Evolutionary conservation across 2,329 filamentous ascomycete genomes (phyloP).

Genomic region (Aspergillus jensenii): DNA sequence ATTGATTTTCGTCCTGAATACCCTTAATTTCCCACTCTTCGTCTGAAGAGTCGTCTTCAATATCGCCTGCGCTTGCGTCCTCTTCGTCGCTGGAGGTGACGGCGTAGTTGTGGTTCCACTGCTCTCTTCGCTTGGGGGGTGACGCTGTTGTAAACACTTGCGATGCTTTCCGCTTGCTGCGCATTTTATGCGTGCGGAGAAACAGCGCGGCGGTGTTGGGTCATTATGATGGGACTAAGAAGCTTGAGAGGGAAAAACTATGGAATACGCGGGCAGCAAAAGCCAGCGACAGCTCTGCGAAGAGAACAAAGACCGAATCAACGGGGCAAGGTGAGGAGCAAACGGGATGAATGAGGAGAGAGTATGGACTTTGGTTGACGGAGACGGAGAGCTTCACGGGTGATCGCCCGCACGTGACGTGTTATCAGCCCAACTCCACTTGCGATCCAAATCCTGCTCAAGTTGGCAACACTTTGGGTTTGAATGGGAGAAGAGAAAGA

Average conservation of each 20-base stretch:
- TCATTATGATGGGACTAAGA: constrained; percentile 19
- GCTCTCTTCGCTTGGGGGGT: constrained; percentile 9
- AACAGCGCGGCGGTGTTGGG: constrained; percentile 12
- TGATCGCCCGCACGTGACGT: constrained; percentile 32
- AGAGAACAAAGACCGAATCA: background rate
- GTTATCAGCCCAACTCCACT: constrained; percentile 24
- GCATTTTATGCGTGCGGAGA: constrained; percentile 25
- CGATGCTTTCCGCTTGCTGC: constrained; percentile 25
- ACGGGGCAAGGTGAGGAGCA: constrained; percentile 1
- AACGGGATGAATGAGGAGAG: constrained; percentile 10
- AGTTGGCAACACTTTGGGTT: background rate
- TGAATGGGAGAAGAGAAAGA: too few relatives aligned
- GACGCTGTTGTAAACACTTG: constrained; percentile 14
- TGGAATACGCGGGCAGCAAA: background rate
- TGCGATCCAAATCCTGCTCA: background rate
- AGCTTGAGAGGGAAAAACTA: background rate
- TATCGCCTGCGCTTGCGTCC: constrained; percentile 11
- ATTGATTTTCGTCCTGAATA: constrained; percentile 36
- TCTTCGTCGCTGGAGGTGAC: constrained; percentile 17
- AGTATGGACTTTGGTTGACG: constrained; percentile 18
- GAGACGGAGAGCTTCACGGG: constrained; percentile 24
- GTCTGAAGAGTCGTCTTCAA: constrained; percentile 9
- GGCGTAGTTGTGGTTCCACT: constrained; percentile 8
- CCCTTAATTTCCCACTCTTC: constrained; percentile 37
- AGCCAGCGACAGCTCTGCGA: background rate